A percentile compares a stretch with the other conserved stretches of the same genome.
phyloP scores from a whole-genome alignment of 2,329 filamentous ascomycete species.

The Penicillium sp. region DNA sequence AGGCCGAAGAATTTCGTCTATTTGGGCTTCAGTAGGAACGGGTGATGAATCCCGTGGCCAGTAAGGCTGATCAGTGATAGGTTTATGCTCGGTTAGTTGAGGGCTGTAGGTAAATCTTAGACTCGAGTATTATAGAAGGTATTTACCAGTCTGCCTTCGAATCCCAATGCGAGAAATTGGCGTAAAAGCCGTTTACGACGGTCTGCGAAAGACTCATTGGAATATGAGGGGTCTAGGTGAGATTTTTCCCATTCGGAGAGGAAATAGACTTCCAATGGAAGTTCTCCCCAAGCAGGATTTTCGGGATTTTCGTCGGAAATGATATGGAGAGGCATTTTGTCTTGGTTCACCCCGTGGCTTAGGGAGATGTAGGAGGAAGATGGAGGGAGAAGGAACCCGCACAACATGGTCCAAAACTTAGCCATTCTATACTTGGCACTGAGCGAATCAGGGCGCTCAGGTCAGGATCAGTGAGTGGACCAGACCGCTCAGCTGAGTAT shows the following conservation, averaged over 20 bases:
- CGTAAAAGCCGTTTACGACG: neutral
- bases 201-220: neutral
- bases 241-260: neutral
- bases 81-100: neutral
- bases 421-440: neutral
- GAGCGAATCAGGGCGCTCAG: no score
- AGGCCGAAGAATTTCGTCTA: slow-evolving; percentile 10
- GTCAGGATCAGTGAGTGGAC: no score
- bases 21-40: slow-evolving; percentile 7
- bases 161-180: neutral
- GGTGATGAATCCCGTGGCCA: neutral
- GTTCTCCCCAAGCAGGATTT: neutral
- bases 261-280: neutral
- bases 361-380: neutral
- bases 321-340: neutral
- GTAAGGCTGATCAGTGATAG: slow-evolving; percentile 6
- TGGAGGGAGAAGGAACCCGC: neutral
- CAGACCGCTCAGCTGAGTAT: no score
- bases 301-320: neutral
- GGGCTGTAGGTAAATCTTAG: no score
- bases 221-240: neutral
- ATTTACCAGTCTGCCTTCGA: neutral
- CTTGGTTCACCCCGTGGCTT: neutral
- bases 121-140: neutral
- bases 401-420: neutral